Evolutionary conservation across 768 basidiomycete genomes (phyloP), one percentile per base, ranked within the genome.

Genomic region (Goffeauzyma gilvescens): DNA sequence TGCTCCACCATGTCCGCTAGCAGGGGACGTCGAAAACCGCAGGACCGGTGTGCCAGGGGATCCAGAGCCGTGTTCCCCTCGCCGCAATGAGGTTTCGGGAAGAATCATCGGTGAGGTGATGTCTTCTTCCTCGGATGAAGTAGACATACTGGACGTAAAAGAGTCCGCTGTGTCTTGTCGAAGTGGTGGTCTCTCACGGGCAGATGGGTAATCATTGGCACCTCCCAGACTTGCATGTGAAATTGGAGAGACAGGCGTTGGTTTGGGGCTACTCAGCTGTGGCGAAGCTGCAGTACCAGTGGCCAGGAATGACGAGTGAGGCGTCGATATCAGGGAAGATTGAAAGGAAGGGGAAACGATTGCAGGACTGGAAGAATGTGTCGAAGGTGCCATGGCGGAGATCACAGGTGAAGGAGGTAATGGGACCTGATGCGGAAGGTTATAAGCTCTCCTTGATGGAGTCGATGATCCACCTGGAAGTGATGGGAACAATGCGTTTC

Each of bases 51-150:
- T 24, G 22, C 20, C 15, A 21, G 37, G n/a, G n/a, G n/a, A n/a
- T n/a, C n/a, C n/a, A n/a, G n/a, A n/a, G n/a, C n/a, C n/a, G n/a
- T n/a, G n/a, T n/a, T n/a, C n/a, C n/a, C n/a, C n/a, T n/a, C n/a
- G n/a, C n/a, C 44, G 36, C 20, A 49, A 27, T 14, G 42, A 43
- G 6, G 47, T 49, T 17, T 49, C 47, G 9, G 47, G 47, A 10
- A 49, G 35, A 18, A 49, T 43, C 47, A 49, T 49, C 15, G 47
- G 47, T 18, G 47, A 49, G 4, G 42, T 44, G 26, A 49, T 27
- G 24, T 49, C 47, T 44, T 49, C 47, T 21, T 49, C 47, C 30
- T 49, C 47, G 4, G 47, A 49, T 9, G 42, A 44, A 2, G 47
- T 49, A 24, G 42, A 44, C 36, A 42, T 38, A 10, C 18, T 21